phyloP scores from a whole-genome alignment of 495 filamentous ascomycete species.

The Penicillium coprophilum region DNA sequence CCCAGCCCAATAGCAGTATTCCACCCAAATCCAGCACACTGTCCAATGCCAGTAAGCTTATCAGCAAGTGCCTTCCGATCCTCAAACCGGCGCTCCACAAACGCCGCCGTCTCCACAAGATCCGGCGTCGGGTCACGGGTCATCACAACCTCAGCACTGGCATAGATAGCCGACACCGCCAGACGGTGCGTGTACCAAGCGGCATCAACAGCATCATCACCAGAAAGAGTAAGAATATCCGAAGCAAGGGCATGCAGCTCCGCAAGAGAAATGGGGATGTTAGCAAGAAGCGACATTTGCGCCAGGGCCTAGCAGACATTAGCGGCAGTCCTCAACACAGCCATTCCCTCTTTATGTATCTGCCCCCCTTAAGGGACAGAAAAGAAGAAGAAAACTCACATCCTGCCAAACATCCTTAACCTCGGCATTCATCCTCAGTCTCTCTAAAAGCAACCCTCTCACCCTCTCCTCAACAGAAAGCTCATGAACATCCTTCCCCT shows the following conservation, averaged over 20 bases:
- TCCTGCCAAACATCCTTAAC: constrained; percentile 80
- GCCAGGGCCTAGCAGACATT: constrained; percentile 67
- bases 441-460: constrained; percentile 63
- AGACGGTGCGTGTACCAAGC: constrained; percentile 91
- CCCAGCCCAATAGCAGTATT: constrained; percentile 47
- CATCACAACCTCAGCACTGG: constrained; percentile 87
- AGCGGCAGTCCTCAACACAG: constrained; percentile 4
- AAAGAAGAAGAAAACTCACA: constrained; percentile 50
- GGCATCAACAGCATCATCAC: constrained; percentile 76
- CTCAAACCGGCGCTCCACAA: constrained; percentile 72
- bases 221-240: constrained; percentile 84
- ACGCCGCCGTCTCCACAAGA: constrained; percentile 72
- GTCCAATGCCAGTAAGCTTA: constrained; percentile 57
- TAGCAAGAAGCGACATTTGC: constrained; percentile 75
- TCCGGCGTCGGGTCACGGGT: constrained; percentile 72
- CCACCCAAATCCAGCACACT: constrained; percentile 79
- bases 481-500: constrained; percentile 3
- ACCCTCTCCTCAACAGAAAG: constrained; percentile 56
- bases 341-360: not conserved
- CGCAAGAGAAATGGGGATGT: constrained; percentile 71
- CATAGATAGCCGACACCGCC: constrained; percentile 75
- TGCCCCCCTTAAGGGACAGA: not conserved
- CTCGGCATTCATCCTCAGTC: constrained; percentile 68
- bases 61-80: constrained; percentile 61
- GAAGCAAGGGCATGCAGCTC: constrained; percentile 80